A percentile compares a stretch with the other conserved stretches of the same genome.
Conservation (phyloP, 371 early-diverging fungal species). For the Zopfochytrium polystomum region DNA sequence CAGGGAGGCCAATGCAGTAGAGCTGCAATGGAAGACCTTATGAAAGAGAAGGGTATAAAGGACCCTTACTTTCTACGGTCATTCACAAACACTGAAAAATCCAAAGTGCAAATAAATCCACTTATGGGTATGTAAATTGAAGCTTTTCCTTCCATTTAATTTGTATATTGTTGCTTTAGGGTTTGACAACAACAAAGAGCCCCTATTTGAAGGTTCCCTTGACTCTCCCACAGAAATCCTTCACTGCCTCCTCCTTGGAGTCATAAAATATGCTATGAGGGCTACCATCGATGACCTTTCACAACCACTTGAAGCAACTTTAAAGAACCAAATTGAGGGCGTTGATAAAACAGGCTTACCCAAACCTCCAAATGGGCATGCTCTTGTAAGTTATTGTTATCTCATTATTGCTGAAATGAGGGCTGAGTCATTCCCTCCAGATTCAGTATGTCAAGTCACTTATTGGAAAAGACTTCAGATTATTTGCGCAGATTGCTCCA, state of each 20-base stretch:
- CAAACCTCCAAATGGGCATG: neutral
- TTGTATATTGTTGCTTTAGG: no score
- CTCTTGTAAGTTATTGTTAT: neutral
- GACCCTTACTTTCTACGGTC: neutral
- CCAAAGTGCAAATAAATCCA: constrained; percentile 3
- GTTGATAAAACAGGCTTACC: neutral
- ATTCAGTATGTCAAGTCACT: constrained; percentile 9
- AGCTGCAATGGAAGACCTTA: neutral
- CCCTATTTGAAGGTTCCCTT: neutral
- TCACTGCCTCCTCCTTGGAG: constrained; percentile 7
- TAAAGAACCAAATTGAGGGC: constrained; percentile 1
- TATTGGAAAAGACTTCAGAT: constrained; percentile 6
- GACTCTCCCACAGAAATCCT: constrained; percentile 6
- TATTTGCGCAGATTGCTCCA: constrained; percentile 11
- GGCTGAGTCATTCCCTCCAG: neutral
- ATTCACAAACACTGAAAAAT: neutral
- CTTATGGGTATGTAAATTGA: neutral
- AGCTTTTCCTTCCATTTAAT: no score
- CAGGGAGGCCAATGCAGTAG: neutral
- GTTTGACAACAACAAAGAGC: no score
- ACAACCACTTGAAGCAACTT: neutral
- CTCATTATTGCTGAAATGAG: neutral
- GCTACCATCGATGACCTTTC: neutral
- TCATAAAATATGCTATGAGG: neutral
- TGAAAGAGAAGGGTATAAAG: neutral